A percentile compares a stretch with the other conserved stretches of the same genome.
Conservation (phyloP, 1,284 basidiomycete species). For the Pseudozyma sp. region DNA sequence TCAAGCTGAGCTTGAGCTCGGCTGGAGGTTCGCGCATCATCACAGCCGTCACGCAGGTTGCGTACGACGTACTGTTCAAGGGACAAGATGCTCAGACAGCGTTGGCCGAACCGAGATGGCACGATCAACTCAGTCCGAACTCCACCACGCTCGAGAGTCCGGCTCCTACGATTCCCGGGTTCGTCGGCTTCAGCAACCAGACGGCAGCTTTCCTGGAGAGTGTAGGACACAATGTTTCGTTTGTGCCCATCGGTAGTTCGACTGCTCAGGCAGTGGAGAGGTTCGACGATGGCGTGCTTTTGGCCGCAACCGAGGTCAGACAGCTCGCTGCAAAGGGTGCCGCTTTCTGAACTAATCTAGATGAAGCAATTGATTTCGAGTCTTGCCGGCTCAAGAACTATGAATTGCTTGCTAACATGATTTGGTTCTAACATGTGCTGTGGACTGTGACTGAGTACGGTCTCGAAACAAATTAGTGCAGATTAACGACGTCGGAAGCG, state of each 20-base stretch:
- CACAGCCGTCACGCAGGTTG: slow-evolving; percentile 69
- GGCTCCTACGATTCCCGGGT: slow-evolving; percentile 50
- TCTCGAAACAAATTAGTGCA: too few relatives aligned
- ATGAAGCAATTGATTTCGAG: too few relatives aligned
- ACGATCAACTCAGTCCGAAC: slow-evolving; percentile 69
- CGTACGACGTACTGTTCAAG: slow-evolving; percentile 55
- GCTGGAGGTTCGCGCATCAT: slow-evolving; percentile 71
- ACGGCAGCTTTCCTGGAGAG: slow-evolving; percentile 65
- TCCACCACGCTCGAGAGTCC: slow-evolving; percentile 68
- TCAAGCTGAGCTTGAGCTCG: slow-evolving; percentile 68
- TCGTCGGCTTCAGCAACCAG: slow-evolving; percentile 67
- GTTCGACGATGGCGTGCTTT: slow-evolving; percentile 31
- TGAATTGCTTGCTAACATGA: too few relatives aligned
- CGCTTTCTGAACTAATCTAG: slow-evolving; percentile 30
- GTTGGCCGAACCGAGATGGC: slow-evolving; percentile 69
- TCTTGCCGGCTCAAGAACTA: too few relatives aligned
- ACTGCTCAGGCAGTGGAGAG: slow-evolving; percentile 61
- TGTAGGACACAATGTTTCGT: slow-evolving; percentile 68
- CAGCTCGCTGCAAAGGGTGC: slow-evolving; percentile 60
- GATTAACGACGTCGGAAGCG: background rate
- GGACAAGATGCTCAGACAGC: slow-evolving; percentile 55
- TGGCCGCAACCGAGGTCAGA: slow-evolving; percentile 56
- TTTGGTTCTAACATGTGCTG: too few relatives aligned
- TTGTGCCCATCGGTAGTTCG: slow-evolving; percentile 47
- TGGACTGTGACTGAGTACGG: background rate